Percentiles rank a stretch among this genome's conserved stretches.
phyloP scores from a whole-genome alignment of 2,329 filamentous ascomycete species.

The Paraphaeosphaeria sporulosa region DNA sequence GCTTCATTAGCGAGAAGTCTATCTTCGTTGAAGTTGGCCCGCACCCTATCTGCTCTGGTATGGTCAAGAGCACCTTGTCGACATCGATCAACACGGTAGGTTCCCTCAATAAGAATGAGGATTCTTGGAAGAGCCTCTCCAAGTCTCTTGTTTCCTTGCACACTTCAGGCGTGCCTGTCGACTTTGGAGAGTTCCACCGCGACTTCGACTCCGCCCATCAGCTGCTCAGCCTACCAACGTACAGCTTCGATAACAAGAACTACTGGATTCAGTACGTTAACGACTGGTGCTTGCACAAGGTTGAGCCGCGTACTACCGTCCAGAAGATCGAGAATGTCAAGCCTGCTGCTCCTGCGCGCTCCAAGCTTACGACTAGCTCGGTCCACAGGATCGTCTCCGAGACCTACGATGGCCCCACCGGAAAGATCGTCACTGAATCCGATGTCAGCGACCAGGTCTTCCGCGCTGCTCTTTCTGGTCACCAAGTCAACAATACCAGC shows the following conservation, averaged over 20 bases:
- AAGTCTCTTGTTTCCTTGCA: constrained; percentile 67
- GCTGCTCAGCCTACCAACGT: constrained; percentile 71
- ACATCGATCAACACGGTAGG: constrained; percentile 62
- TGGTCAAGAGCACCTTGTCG: constrained; percentile 72
- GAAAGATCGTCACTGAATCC: constrained; percentile 69
- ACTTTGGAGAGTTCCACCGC: constrained; percentile 75
- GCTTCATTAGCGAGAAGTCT: constrained; percentile 70
- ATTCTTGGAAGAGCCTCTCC: constrained; percentile 70
- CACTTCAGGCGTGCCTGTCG: constrained; percentile 66
- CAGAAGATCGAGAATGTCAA: constrained; percentile 47
- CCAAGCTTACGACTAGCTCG: constrained; percentile 69
- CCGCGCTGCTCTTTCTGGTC: constrained; percentile 67
- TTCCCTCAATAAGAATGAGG: constrained; percentile 68
- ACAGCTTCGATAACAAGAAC: constrained; percentile 74
- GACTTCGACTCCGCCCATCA: constrained; percentile 66
- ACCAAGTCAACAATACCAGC: constrained; percentile 71
- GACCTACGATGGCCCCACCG: constrained; percentile 66
- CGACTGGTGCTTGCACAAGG: constrained; percentile 76
- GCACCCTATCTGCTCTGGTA: constrained; percentile 71
- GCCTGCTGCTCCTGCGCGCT: constrained; percentile 54
- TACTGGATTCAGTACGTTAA: constrained; percentile 77
- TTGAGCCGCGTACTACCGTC: constrained; percentile 58
- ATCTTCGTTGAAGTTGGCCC: constrained; percentile 77
- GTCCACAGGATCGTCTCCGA: constrained; percentile 71
- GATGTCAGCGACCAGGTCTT: constrained; percentile 71